Percentiles rank a stretch among this genome's conserved stretches.
These are phyloP conservation scores for Phytophthora pseudosyringae DNA, from an alignment of 352 stramenopile species.

Conservation along the genomic window DNA sequence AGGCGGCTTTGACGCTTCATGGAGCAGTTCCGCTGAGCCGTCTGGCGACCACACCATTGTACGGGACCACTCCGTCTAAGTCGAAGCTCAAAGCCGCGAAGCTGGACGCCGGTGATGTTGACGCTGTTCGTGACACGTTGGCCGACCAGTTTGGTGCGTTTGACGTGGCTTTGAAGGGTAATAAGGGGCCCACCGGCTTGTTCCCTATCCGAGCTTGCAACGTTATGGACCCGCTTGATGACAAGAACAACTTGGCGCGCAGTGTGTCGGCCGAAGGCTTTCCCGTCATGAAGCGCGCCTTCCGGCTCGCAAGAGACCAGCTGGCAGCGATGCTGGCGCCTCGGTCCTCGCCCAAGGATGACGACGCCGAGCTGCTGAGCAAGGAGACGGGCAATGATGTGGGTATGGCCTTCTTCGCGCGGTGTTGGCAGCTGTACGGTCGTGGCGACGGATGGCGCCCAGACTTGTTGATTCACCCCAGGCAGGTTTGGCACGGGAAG, in stretches of 20 bases:
- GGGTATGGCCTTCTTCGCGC: constrained; percentile 53
- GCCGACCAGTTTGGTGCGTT: constrained; percentile 68
- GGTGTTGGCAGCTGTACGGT: constrained; percentile 70
- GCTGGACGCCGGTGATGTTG: constrained; percentile 53
- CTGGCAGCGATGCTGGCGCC: constrained; percentile 48
- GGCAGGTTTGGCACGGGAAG: constrained; percentile 72
- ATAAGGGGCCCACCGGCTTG: constrained; percentile 22
- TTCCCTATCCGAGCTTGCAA: constrained; percentile 89
- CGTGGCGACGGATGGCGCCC: constrained; percentile 80
- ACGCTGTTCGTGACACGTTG: constrained; percentile 52
- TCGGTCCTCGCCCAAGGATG: constrained; percentile 20
- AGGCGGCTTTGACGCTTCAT: constrained; percentile 81
- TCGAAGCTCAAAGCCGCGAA: constrained; percentile 28
- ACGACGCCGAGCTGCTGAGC: constrained; percentile 27
- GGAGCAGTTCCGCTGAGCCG: constrained; percentile 66
- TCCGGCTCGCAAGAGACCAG: constrained; percentile 63
- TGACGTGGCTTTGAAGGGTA: constrained; percentile 40
- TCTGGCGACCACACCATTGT: constrained; percentile 52
- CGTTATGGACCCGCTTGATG: constrained; percentile 89
- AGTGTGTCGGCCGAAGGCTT: constrained; percentile 80
- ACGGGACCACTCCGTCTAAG: constrained; percentile 24
- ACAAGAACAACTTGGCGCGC: constrained; percentile 87
- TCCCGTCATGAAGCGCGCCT: constrained; percentile 74
- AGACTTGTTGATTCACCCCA: constrained; percentile 79
- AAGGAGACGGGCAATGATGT: constrained; percentile 40